These are phyloP conservation scores for Paecilomyces formosus DNA, from an alignment of 2,329 filamentous ascomycete genomes.

Conservation along the genomic window DNA sequence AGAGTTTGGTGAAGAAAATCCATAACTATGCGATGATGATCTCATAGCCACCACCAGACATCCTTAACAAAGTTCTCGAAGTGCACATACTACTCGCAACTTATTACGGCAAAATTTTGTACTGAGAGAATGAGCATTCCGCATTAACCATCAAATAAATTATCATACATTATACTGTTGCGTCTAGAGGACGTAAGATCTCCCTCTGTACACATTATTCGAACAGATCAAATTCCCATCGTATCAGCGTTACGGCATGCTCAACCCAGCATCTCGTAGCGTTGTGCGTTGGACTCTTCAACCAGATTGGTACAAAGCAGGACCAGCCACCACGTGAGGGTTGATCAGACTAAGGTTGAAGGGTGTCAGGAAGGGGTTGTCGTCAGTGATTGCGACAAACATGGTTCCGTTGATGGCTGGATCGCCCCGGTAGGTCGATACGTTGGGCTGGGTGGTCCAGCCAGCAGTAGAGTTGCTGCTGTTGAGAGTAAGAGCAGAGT, in stretches of 20 bases:
- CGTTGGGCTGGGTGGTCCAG: slow-evolving; percentile 65
- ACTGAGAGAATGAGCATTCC: not conserved
- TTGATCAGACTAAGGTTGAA: slow-evolving; percentile 71
- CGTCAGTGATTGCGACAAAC: slow-evolving; percentile 69
- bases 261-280: not conserved
- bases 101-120: not conserved
- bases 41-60: not conserved
- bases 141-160: not conserved
- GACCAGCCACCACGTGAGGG: slow-evolving; percentile 62
- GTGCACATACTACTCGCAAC: not conserved
- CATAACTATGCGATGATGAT: not conserved
- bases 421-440: slow-evolving; percentile 59
- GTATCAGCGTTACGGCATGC: not conserved
- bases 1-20: not conserved
- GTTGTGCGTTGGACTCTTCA: slow-evolving; percentile 33
- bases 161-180: not conserved
- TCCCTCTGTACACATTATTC: not conserved
- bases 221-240: not conserved
- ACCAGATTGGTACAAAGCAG: slow-evolving; percentile 71
- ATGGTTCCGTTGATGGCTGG: slow-evolving; percentile 69
- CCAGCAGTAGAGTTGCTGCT: slow-evolving; percentile 50
- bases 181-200: not conserved
- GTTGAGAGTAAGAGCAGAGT: slow-evolving; percentile 46
- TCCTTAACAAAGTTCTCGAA: not conserved
- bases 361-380: slow-evolving; percentile 60